phyloP scores from a whole-genome alignment of 257 asterid genomes.

The Solanum rostratum region DNA sequence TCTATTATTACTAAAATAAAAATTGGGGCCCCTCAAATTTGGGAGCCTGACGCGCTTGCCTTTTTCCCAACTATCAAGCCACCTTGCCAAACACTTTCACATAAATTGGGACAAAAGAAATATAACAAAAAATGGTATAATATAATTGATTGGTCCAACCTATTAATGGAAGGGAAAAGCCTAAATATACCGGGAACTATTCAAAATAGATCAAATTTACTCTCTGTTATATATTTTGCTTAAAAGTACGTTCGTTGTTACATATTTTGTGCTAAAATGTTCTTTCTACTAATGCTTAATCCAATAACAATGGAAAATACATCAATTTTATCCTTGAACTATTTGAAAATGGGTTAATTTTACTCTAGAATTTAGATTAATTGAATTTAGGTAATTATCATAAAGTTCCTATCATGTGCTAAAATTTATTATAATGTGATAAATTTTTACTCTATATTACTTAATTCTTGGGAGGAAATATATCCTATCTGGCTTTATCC shows the following conservation, averaged over 20 bases:
- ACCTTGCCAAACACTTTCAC: not conserved
- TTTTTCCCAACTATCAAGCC: too few species aligned
- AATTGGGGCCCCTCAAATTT: too few species aligned
- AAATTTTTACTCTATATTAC: not conserved
- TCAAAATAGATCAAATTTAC: not conserved
- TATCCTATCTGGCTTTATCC: conserved; percentile 51
- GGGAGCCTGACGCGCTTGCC: too few species aligned
- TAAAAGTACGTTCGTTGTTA: not conserved
- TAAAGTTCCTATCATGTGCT: not conserved
- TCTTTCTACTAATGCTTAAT: not conserved
- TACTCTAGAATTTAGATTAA: not conserved
- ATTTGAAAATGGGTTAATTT: not conserved
- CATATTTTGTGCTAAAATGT: not conserved
- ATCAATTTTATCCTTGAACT: not conserved
- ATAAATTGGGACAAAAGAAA: not conserved
- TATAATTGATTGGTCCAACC: not conserved
- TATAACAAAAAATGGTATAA: not conserved
- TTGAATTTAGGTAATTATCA: not conserved
- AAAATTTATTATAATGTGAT: not conserved
- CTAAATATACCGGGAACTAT: not conserved
- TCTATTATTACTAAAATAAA: too few species aligned
- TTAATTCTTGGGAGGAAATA: conserved; percentile 17
- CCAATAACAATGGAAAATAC: not conserved
- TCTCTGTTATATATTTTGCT: not conserved
- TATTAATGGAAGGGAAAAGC: not conserved